A percentile compares a stretch with the other conserved stretches of the same genome.
Conservation (phyloP, 257 asterid species). For the Apocynum venetum region DNA sequence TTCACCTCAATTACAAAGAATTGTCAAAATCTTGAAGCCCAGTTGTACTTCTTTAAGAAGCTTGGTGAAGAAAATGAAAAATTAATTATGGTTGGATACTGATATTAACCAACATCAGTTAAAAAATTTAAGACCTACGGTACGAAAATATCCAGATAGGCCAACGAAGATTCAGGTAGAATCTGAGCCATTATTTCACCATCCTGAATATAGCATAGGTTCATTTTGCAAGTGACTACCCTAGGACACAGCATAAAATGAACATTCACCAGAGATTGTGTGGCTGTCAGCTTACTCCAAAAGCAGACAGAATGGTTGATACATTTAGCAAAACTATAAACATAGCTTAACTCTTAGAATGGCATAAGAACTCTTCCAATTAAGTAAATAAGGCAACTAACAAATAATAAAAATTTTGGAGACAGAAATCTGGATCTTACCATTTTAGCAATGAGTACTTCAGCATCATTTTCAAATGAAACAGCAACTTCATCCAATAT, state of each 20-base stretch:
- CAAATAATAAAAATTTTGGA: neutral
- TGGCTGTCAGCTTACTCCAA: neutral
- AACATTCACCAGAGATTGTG: neutral
- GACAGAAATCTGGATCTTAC: constrained; percentile 38
- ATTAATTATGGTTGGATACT: neutral
- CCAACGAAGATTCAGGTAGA: neutral
- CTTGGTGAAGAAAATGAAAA: neutral
- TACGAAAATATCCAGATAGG: neutral
- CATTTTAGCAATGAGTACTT: constrained; percentile 70
- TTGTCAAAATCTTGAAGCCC: neutral
- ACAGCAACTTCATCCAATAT: constrained; percentile 88
- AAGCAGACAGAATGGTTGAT: neutral
- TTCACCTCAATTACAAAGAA: neutral
- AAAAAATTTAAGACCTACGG: neutral
- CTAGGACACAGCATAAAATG: neutral
- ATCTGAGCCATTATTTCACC: neutral
- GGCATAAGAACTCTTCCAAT: neutral
- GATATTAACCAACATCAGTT: neutral
- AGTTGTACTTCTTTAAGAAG: neutral
- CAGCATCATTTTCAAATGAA: constrained; percentile 56
- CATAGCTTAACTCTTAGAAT: neutral
- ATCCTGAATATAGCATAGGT: neutral
- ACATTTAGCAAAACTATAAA: neutral
- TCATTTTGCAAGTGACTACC: neutral
- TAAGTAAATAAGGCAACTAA: neutral